Conservation (phyloP, 1,284 basidiomycete genomes). For the Pascua sp. region DNA sequence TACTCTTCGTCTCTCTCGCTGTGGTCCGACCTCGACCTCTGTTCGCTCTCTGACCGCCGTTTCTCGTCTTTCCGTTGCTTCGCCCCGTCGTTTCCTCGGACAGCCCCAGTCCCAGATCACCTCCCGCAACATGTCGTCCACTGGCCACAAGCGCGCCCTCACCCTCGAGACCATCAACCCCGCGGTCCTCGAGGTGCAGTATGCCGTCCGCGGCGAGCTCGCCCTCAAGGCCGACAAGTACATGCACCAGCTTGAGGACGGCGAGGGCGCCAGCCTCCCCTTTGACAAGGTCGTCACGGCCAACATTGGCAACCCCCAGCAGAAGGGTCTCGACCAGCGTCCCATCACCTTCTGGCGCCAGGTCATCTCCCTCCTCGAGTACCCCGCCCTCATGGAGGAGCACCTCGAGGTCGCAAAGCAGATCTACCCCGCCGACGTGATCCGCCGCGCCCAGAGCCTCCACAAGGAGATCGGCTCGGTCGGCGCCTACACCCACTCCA, state of each 20-base stretch:
- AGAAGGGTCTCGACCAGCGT: conserved; percentile 86
- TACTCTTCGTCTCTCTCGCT: neutral
- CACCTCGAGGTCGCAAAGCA: conserved; percentile 57
- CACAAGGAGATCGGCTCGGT: conserved; percentile 85
- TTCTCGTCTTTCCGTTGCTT: neutral
- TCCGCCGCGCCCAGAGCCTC: conserved; percentile 76
- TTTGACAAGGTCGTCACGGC: conserved; percentile 88
- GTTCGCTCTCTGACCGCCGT: neutral
- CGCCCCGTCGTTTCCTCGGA: neutral
- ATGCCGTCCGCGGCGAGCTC: conserved; percentile 95
- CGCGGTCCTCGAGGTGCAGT: conserved; percentile 80
- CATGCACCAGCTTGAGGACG: conserved; percentile 62
- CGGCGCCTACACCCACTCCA: conserved; percentile 94
- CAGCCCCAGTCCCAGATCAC: neutral
- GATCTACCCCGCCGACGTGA: conserved; percentile 80
- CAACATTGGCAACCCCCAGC: conserved; percentile 98
- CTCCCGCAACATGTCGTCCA: conserved; percentile 8
- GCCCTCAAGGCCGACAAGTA: conserved; percentile 89
- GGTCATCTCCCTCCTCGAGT: conserved; percentile 73
- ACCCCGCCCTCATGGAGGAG: conserved; percentile 75
- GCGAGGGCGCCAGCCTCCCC: conserved; percentile 59
- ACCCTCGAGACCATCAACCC: conserved; percentile 61
- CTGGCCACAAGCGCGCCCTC: conserved; percentile 28
- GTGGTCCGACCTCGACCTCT: neutral
- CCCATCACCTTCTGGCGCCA: conserved; percentile 92